Conservation (phyloP, 306 rosid genomes). For the Abrus precatorius region DNA sequence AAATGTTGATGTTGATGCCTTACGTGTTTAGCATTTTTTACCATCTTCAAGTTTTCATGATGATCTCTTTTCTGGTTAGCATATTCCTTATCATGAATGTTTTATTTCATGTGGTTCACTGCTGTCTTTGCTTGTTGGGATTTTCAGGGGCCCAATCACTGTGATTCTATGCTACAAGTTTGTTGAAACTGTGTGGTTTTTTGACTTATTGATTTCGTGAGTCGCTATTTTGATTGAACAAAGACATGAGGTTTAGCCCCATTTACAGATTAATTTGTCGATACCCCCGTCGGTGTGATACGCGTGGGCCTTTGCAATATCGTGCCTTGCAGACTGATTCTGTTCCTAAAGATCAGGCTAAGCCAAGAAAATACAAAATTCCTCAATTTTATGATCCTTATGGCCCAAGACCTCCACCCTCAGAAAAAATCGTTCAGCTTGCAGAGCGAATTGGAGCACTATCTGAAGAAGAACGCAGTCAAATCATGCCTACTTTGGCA, state of each 20-base stretch:
- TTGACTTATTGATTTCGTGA: constrained; percentile 39
- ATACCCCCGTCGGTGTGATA: constrained; percentile 10
- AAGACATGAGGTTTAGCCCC: constrained; percentile 54
- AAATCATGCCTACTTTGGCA: constrained; percentile 58
- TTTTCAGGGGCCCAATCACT: constrained; percentile 44
- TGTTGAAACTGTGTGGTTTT: constrained; percentile 31
- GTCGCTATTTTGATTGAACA: constrained; percentile 40
- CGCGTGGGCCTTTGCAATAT: constrained; percentile 38
- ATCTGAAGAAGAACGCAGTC: constrained; percentile 56
- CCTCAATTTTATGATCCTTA: constrained; percentile 61
- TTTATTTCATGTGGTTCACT: neutral
- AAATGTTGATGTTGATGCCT: constrained; percentile 9
- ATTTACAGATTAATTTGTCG: constrained; percentile 51
- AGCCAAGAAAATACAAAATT: constrained; percentile 55
- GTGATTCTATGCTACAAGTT: neutral
- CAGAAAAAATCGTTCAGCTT: constrained; percentile 58
- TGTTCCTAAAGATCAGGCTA: constrained; percentile 52
- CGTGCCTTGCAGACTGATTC: constrained; percentile 57
- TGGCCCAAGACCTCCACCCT: constrained; percentile 64
- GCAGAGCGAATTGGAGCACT: constrained; percentile 57
- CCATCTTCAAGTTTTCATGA: constrained; percentile 10
- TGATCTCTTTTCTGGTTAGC: neutral
- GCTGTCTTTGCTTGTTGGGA: constrained; percentile 10
- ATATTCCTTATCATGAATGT: neutral
- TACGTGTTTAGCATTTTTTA: neutral